These are phyloP conservation scores for Paspalum vaginatum DNA, from an alignment of 176 grass and related monocot genomes.

Conservation along the genomic window DNA sequence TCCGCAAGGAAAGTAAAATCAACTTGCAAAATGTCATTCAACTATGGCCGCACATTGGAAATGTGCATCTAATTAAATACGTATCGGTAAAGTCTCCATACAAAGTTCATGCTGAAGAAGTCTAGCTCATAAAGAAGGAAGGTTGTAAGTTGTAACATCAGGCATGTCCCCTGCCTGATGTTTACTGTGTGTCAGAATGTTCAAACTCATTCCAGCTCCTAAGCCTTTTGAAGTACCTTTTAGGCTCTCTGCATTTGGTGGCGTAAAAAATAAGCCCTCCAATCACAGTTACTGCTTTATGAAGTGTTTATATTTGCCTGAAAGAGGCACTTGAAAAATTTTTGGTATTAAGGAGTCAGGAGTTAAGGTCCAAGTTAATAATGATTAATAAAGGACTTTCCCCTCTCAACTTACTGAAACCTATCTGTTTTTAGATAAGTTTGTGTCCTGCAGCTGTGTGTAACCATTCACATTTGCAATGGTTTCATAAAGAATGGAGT, in stretches of 20 bases:
- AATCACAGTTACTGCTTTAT: neutral
- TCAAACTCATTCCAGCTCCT: neutral
- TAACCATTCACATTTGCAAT: neutral
- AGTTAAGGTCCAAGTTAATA: neutral
- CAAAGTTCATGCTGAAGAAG: conserved; percentile 13
- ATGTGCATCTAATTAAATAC: neutral
- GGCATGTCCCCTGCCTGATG: conserved; percentile 3
- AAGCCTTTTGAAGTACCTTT: conserved; percentile 14
- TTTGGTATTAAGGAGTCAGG: neutral
- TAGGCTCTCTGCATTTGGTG: neutral
- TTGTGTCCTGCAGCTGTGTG: neutral
- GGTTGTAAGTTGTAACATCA: neutral
- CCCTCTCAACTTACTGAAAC: conserved; percentile 8
- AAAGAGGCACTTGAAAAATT: neutral
- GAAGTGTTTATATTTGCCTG: neutral
- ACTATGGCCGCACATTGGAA: neutral
- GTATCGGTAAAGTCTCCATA: neutral
- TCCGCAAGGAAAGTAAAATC: neutral
- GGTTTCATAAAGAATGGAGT: conserved; percentile 15
- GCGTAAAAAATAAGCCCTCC: neutral
- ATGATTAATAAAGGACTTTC: conserved; percentile 11
- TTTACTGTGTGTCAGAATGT: neutral
- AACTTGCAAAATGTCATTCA: neutral
- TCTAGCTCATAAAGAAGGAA: neutral
- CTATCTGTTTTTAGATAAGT: neutral